These are phyloP conservation scores for Phytophthora niederhauseri DNA, from an alignment of 352 stramenopile species.

Conservation along the genomic window DNA sequence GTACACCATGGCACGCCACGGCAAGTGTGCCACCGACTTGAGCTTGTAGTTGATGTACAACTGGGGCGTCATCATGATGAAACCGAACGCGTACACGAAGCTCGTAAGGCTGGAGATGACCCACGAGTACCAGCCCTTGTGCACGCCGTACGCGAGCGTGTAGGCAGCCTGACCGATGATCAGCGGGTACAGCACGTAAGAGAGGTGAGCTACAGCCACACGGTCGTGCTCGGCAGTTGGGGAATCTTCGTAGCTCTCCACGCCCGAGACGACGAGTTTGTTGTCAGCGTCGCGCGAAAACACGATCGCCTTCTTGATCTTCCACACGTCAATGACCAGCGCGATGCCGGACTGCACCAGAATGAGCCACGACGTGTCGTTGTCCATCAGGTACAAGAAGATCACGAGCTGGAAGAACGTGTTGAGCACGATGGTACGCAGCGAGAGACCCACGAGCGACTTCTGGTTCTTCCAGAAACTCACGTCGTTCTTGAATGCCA, in stretches of 20 bases:
- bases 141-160: conserved; percentile 92
- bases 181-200: conserved; percentile 84
- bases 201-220: conserved; percentile 83
- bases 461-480: conserved; percentile 99
- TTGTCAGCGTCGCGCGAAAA: conserved; percentile 83
- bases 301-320: conserved; percentile 94
- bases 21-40: conserved; percentile 96
- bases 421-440: conserved; percentile 95
- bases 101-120: conserved; percentile 96
- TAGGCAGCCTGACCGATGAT: conserved; percentile 96
- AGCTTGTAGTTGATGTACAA: conserved; percentile 99
- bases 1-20: conserved; percentile 98
- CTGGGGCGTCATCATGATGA: conserved; percentile 99
- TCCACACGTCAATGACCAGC: conserved; percentile 92
- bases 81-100: conserved; percentile 99
- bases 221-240: conserved; percentile 86
- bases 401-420: conserved; percentile 98
- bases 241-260: conserved; percentile 84
- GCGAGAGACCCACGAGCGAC: conserved; percentile 94
- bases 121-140: conserved; percentile 99
- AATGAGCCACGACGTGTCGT: conserved; percentile 97
- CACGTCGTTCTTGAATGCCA: conserved; percentile 99
- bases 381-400: conserved; percentile 98
- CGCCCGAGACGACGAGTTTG: conserved; percentile 81
- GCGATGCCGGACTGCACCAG: conserved; percentile 84